Conservation (phyloP, 257 asterid species). For the Scutellaria minor region DNA sequence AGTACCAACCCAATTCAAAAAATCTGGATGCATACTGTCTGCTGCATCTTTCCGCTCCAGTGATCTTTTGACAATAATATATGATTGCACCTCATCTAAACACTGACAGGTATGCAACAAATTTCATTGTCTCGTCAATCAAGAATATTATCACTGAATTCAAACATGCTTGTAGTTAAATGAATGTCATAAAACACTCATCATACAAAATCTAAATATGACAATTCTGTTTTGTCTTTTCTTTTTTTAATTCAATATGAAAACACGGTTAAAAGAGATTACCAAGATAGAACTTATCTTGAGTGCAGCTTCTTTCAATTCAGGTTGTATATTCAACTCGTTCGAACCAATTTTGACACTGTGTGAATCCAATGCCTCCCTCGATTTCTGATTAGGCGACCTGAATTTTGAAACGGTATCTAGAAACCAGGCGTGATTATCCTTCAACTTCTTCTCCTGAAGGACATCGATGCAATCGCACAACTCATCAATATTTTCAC, state of each 20-base stretch:
- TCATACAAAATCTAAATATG: background rate
- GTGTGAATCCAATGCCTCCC: slow-evolving; percentile 72
- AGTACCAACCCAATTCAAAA: slow-evolving; percentile 69
- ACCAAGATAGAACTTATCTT: slow-evolving; percentile 77
- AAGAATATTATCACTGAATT: slow-evolving; percentile 16
- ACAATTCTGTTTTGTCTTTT: background rate
- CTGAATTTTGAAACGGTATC: slow-evolving; percentile 61
- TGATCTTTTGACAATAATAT: slow-evolving; percentile 75
- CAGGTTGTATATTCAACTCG: slow-evolving; percentile 59
- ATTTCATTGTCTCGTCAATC: slow-evolving; percentile 29
- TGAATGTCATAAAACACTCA: background rate
- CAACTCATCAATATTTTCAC: slow-evolving; percentile 21
- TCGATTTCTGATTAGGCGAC: slow-evolving; percentile 71
- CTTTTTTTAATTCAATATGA: no score
- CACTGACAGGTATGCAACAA: slow-evolving; percentile 51
- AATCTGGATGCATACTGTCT: slow-evolving; percentile 40
- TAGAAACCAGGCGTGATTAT: slow-evolving; percentile 75
- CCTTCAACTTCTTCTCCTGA: slow-evolving; percentile 80
- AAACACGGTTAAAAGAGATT: slow-evolving; percentile 11
- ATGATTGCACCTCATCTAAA: slow-evolving; percentile 95
- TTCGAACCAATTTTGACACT: slow-evolving; percentile 64
- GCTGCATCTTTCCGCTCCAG: slow-evolving; percentile 44
- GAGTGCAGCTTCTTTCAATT: slow-evolving; percentile 68
- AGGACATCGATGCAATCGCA: slow-evolving; percentile 26
- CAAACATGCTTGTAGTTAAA: background rate